Base-by-base conservation (phyloP, 2,329 filamentous ascomycete species). In the Tolypocladium cylindrosporum region DNA sequence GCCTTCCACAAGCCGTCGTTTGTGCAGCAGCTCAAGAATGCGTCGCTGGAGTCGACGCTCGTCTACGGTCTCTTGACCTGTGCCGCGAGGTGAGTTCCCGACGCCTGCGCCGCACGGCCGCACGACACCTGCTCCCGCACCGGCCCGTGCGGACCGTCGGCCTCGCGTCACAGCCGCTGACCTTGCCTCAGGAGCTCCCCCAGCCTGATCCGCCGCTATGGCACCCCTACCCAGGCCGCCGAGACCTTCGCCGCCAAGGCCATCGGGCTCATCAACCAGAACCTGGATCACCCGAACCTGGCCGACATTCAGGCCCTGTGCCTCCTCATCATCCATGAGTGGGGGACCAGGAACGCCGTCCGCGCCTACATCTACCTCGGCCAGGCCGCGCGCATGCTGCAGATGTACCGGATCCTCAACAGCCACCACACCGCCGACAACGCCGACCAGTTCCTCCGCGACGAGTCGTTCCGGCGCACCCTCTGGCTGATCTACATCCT, bases 1-100 rank as follows among this genome's bases (percentile, higher is more conserved):
- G 82, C 81, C 65, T 85, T 85, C 67, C 82, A 85, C 73, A 84
- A 84, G 72, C 81, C 82, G 9, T 81, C 81, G 2, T 84, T 84
- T 69, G 68, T 85, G 40, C 80, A 83, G 69, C 82, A 84, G 67
- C 75, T 85, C 55, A 84, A 84, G 73, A 81, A 75, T 63, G 77
- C 74, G 27, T 75, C 76, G 2, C 75, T 85, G 40, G 82, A 85
- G 59, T 72, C 77, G 37, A 80, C 79, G 54, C 79, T 85, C 62
- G 75, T 83, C 57, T 82, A 83, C 61, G 82, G 81, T 16, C 76
- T 85, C 40, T 72, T 85, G 64, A 81, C 80, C 54, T 81, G 77
- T 54, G 82, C 80, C 59, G 79, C 82, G 61, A 74, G 82, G 81
- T 84, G 80, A 70, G 80, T 70, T 57, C 54, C 57, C 52, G 52